Evolutionary conservation across 495 filamentous ascomycete genomes (phyloP), one percentile per base, ranked within the genome.

Genomic region (Aspergillus sclerotioniger): DNA sequence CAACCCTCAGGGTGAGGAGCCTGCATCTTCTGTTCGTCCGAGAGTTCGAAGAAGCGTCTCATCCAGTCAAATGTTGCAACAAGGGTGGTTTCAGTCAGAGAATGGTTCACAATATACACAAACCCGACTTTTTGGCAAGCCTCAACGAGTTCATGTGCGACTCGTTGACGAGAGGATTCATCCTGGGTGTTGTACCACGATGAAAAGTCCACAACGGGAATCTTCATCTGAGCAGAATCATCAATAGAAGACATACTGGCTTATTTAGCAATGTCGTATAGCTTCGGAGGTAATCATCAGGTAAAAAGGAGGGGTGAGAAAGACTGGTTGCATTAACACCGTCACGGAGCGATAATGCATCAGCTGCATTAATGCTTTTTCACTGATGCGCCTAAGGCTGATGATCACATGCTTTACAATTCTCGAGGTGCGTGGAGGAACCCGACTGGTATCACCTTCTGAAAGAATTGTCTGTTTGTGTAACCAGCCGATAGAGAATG

Each of bases 1-100:
- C 75, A 73, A 52, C 82, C 82, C 43, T 78, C 76, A 4, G 86
- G 86, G 69, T 88, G 85, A 16, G 84, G 84, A 15, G 84, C 85
- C 44, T 80, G 73, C 62, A 76, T 70, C 54, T 83, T 84, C 16
- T 73, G 71, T 7, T 75, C 71, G 29, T 65, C 60, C 3, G 73
- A 67, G 13, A 84, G 67, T 25, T 73, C 68, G 57, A 80, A 82
- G 54, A 84, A 71, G 28, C 67, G 62, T 46, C 65, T 77, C 6
- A 79, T 78, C 80, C 77, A 84, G 16, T 62, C 58, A 56, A 87
- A 86, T 3, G 82, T 82, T 58, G 81, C 76, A 13, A 79, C 75
- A 4, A 87, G 62, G 9, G 76, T 52, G 6, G 70, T 48, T 3
- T 71, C 73, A 16, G 75, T 61, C 5, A 86, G 61, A 6, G 78